phyloP scores from a whole-genome alignment of 305 asterid genomes.

The Fraxinus ornus region DNA sequence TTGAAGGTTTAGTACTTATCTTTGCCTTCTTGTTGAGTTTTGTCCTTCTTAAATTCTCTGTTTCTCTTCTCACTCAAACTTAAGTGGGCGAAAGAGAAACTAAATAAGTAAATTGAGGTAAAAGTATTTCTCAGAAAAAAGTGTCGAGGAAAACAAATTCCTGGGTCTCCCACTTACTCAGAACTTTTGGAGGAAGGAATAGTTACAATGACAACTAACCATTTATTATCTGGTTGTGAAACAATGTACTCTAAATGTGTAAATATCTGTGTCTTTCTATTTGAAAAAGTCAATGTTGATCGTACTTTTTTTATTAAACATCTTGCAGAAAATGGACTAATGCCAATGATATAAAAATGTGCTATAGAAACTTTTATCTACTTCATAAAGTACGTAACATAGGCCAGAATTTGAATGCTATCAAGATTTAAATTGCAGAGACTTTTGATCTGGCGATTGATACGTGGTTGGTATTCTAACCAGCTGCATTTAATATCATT shows the following conservation, averaged over 20 bases:
- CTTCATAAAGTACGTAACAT: neutral
- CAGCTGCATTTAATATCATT: neutral
- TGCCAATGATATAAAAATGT: neutral
- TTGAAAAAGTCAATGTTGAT: neutral
- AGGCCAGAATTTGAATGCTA: conserved; percentile 27
- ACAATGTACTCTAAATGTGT: neutral
- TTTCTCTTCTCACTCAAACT: neutral
- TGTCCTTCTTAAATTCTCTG: neutral
- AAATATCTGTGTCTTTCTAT: neutral
- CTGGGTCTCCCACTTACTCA: neutral
- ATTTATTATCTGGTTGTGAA: neutral
- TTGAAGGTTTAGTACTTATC: conserved; percentile 39
- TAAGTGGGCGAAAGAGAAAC: neutral
- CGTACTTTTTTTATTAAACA: neutral
- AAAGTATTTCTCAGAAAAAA: neutral
- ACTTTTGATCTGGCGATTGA: neutral
- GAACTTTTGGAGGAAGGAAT: neutral
- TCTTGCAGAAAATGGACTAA: conserved; percentile 23
- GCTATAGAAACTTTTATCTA: neutral
- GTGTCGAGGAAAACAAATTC: neutral
- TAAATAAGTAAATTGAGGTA: neutral
- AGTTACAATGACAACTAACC: neutral
- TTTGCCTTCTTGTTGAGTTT: neutral
- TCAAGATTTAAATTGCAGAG: neutral
- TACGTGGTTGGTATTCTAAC: neutral